Percentiles rank a stretch among this genome's conserved stretches.
Conservation (phyloP, 805 yeast species). For the Monosporozyma aquatica region DNA sequence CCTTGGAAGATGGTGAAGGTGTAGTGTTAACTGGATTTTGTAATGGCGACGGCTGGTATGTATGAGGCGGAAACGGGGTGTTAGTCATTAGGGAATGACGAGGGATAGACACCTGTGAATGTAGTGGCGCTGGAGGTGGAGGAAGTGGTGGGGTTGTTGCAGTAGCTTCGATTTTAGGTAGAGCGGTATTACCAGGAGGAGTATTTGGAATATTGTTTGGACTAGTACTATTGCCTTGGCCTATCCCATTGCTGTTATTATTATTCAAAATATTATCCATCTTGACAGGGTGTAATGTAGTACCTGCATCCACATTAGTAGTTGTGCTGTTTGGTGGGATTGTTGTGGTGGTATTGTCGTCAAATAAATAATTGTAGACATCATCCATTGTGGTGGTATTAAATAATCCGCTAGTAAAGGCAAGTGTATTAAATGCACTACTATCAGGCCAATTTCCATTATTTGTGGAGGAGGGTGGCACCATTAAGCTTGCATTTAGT, state of each 20-base stretch:
- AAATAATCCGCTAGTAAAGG: conserved; percentile 16
- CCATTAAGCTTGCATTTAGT: background rate
- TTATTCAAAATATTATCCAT: background rate
- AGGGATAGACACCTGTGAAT: background rate
- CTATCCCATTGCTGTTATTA: background rate
- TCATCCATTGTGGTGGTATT: conserved; percentile 29
- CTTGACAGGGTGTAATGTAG: background rate
- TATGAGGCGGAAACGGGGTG: background rate
- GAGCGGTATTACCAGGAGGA: no score
- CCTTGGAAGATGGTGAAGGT: conserved; percentile 1
- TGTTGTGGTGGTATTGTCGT: conserved; percentile 9
- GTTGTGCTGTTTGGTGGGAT: background rate
- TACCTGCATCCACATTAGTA: background rate
- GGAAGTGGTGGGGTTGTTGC: no score
- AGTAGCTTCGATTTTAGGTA: no score
- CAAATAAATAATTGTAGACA: conserved; percentile 24
- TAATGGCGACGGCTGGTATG: conserved; percentile 3
- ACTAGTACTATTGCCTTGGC: no score
- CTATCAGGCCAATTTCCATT: conserved; percentile 12
- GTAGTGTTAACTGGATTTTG: conserved; percentile 4
- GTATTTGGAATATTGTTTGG: no score
- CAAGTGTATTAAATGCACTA: conserved; percentile 14
- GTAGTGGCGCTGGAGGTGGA: background rate
- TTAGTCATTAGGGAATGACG: background rate
- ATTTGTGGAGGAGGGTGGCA: background rate